Evolutionary conservation across 169 alveolate genomes (phyloP), one percentile per base, ranked within the genome.

Genomic region (Cryptosporidium parvum): DNA sequence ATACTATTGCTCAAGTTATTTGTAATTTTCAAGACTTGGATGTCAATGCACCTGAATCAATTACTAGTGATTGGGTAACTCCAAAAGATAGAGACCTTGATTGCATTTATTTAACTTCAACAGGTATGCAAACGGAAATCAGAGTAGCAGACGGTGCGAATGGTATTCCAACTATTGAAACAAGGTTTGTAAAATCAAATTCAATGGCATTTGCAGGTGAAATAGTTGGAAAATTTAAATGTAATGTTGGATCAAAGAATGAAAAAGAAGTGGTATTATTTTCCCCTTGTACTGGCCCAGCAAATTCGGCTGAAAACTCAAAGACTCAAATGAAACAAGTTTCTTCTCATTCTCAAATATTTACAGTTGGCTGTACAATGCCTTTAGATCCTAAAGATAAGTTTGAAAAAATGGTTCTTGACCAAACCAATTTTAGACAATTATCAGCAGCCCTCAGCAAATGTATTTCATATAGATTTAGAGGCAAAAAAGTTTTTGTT

Each of bases 251-350:
- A 16, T 5, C 6, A 21, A 9, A 0, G 2, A 29, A 5, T 0
- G 33, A 69, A 18, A 69, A 2, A 12, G 59, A 23, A 18, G 84
- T 69, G 1, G 1, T 39, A 21, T 69, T 69, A 26, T 26, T 37
- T 69, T 35, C 84, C 9, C 53, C 84, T n/a, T 69, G 84, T 44
- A 69, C 84, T 39, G 84, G 84, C 23, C 44, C 44, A 3, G 51
- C 51, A 23, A 37, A 65, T 31, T 35, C 53, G 10, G 10, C 51
- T 31, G 23, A 35, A 23, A 35, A 65, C 26, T 35, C 26, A 4
- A 65, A 65, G 14, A 37, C 51, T 12, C 44, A 65, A n/a, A 2
- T 0, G 2, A 65, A 65, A 12, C 51, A 0, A 31, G 51, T n/a
- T 23, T 26, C 72, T 37, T 4, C 12, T 23, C n/a, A 23, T 8